Evolutionary conservation across 2,329 filamentous ascomycete species (phyloP).

Genomic region (Neonectria ditissima): DNA sequence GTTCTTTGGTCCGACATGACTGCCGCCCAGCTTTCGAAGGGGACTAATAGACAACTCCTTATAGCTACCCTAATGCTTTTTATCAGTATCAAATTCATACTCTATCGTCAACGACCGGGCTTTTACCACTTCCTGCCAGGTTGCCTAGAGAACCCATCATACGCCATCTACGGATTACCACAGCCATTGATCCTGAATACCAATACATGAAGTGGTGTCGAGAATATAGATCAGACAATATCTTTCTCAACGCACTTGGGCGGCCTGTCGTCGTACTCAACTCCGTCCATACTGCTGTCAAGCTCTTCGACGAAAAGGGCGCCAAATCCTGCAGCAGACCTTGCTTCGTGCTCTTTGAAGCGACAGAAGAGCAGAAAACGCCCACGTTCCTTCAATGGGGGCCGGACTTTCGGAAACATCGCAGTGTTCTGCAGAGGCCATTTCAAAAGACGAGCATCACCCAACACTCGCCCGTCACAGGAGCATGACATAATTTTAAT

Average conservation of each 20-base stretch:
- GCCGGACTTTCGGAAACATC: slow-evolving; percentile 55
- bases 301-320: slow-evolving; percentile 58
- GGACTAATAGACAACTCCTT: slow-evolving; percentile 11
- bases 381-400: slow-evolving; percentile 59
- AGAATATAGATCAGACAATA: slow-evolving; percentile 63
- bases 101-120: slow-evolving; percentile 3
- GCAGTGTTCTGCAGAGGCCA: slow-evolving; percentile 56
- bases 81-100: slow-evolving; percentile 12
- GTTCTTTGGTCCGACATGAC: slow-evolving; percentile 14
- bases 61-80: slow-evolving; percentile 18
- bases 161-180: slow-evolving; percentile 58
- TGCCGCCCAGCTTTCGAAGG: slow-evolving; percentile 9
- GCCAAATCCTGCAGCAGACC: slow-evolving; percentile 59
- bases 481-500: slow-evolving; percentile 47
- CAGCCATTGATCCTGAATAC: slow-evolving; percentile 46
- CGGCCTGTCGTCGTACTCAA: slow-evolving; percentile 57
- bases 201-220: slow-evolving; percentile 45
- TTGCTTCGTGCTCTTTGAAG: slow-evolving; percentile 56
- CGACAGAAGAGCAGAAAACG: slow-evolving; percentile 60
- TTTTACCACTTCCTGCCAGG: slow-evolving; percentile 45
- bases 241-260: slow-evolving; percentile 50
- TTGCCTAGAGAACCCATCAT: slow-evolving; percentile 53
- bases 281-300: slow-evolving; percentile 54
- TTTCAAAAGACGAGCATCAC: slow-evolving; percentile 54
- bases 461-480: slow-evolving; percentile 50